These are phyloP conservation scores for Monocercomonoides exilis DNA, from an alignment of 78 protist genomes.

Conservation along the genomic window DNA sequence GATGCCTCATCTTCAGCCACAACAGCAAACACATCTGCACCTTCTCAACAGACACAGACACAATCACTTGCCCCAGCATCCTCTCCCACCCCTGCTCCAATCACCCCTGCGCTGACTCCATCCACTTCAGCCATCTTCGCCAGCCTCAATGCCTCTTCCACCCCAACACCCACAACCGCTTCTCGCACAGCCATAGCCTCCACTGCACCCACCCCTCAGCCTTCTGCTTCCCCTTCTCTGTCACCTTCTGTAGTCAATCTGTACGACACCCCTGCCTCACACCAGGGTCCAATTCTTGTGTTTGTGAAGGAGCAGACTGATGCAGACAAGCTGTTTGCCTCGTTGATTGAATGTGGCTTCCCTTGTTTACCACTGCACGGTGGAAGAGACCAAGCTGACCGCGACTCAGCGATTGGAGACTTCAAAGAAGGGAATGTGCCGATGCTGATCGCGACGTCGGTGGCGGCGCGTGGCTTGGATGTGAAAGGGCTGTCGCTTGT, in stretches of 20 bases:
- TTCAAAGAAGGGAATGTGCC: conserved; percentile 54
- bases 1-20: too few species aligned
- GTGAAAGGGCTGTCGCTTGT: conserved; percentile 72
- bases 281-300: conserved; percentile 54
- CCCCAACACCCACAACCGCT: not conserved
- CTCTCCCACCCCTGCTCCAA: too few species aligned
- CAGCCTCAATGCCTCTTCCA: too few species aligned
- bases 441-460: conserved; percentile 84
- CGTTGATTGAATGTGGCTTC: conserved; percentile 40
- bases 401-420: conserved; percentile 68
- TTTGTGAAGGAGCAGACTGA: conserved; percentile 76
- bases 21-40: not conserved
- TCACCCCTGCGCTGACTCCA: too few species aligned
- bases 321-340: conserved; percentile 64
- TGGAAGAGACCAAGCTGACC: conserved; percentile 82
- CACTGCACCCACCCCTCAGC: not conserved
- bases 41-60: not conserved
- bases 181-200: not conserved
- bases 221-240: too few species aligned
- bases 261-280: too few species aligned
- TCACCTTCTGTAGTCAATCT: too few species aligned
- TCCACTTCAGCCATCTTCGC: too few species aligned
- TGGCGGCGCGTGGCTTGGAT: conserved; percentile 98
- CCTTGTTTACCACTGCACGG: conserved; percentile 79
- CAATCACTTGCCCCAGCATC: not conserved